Evolutionary conservation across 116 monocot genomes (phyloP).

Genomic region (Posidonia oceanica): DNA sequence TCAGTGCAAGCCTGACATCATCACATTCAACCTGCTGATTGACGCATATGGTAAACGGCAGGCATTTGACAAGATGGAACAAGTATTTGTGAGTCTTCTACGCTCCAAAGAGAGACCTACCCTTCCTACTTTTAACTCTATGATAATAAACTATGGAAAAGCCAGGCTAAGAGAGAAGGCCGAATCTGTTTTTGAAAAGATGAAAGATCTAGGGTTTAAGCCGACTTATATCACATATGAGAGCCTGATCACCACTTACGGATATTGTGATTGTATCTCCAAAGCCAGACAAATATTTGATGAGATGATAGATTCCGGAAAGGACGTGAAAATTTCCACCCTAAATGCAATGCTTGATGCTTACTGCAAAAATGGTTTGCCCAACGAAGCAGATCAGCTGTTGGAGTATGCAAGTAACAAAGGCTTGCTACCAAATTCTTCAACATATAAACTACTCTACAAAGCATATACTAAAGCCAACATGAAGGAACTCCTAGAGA

Average conservation of each 20-base stretch:
- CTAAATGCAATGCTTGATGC: constrained; percentile 89
- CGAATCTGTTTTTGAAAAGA: constrained; percentile 45
- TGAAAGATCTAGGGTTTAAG: constrained; percentile 55
- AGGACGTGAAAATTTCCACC: constrained; percentile 56
- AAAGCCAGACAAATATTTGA: constrained; percentile 74
- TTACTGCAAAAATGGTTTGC: constrained; percentile 72
- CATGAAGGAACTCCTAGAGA: constrained; percentile 53
- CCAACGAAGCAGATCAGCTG: constrained; percentile 60
- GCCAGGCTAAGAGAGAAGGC: constrained; percentile 75
- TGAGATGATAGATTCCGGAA: constrained; percentile 36
- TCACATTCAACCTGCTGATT: constrained; percentile 87
- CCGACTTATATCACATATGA: constrained; percentile 73
- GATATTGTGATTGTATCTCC: constrained; percentile 78
- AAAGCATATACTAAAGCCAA: constrained; percentile 78
- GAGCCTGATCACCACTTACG: constrained; percentile 66
- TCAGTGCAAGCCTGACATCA: constrained; percentile 59
- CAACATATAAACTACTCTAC: constrained; percentile 86
- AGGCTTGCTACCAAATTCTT: constrained; percentile 44
- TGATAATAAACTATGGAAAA: constrained; percentile 88
- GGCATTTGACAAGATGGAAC: constrained; percentile 90
- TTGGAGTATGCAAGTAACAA: constrained; percentile 30
- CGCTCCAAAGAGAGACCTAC: constrained; percentile 80
- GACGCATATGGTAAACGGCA: constrained; percentile 85
- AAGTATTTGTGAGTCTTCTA: constrained; percentile 84
- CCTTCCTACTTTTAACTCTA: constrained; percentile 79